These are phyloP conservation scores for Melocanna baccifera DNA, from an alignment of 176 grass and related monocot species.

Conservation along the genomic window DNA sequence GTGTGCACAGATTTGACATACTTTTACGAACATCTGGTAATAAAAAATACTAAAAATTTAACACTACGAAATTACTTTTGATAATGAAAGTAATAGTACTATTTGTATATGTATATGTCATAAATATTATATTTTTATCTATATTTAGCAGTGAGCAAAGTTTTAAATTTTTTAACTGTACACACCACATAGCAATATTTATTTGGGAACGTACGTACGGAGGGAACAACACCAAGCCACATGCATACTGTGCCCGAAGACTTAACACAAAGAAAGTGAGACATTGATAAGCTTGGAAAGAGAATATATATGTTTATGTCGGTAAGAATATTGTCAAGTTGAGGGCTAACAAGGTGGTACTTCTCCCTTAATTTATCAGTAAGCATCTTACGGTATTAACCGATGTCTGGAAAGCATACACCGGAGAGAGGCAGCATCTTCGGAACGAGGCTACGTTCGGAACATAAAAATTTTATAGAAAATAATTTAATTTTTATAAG, in stretches of 20 bases:
- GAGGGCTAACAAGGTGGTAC: background rate
- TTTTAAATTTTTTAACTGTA: background rate
- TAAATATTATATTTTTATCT: background rate
- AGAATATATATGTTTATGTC: background rate
- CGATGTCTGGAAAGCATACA: background rate
- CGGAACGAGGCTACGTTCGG: background rate
- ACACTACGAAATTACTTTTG: background rate
- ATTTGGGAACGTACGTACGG: no score
- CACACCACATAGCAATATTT: no score
- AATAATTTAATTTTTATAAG: no score
- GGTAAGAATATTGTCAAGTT: background rate
- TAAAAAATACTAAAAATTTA: background rate
- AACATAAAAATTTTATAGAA: no score
- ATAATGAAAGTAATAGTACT: background rate
- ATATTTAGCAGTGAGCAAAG: background rate
- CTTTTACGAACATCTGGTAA: background rate
- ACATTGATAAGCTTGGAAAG: background rate
- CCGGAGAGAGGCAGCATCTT: background rate
- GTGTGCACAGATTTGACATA: background rate
- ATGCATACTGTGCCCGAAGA: background rate
- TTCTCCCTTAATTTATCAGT: background rate
- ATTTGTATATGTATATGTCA: background rate
- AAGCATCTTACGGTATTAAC: background rate
- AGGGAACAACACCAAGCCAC: background rate
- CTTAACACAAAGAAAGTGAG: background rate